These are phyloP conservation scores for Aspergillus nanangensis DNA, from an alignment of 495 filamentous ascomycete genomes.

Conservation along the genomic window DNA sequence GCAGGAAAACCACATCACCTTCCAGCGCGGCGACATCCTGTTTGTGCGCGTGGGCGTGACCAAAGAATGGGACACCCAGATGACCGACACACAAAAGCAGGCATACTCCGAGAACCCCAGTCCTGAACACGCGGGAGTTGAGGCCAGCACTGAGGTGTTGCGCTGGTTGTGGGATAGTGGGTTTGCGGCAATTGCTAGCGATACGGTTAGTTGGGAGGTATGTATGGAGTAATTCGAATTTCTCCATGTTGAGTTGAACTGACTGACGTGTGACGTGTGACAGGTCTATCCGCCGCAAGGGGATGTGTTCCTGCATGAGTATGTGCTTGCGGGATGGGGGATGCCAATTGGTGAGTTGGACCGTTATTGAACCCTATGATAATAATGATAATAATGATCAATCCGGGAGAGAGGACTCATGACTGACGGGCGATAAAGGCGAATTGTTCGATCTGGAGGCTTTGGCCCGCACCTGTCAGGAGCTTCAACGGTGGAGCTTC, in stretches of 20 bases:
- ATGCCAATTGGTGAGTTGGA: slow-evolving; percentile 45
- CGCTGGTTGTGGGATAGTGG: slow-evolving; percentile 44
- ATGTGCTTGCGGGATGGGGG: slow-evolving; percentile 51
- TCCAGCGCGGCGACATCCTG: slow-evolving; percentile 49
- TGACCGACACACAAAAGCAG: slow-evolving; percentile 31
- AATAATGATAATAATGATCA: too few species aligned
- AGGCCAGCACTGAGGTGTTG: slow-evolving; percentile 34
- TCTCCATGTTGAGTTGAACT: background rate
- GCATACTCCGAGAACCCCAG: slow-evolving; percentile 19
- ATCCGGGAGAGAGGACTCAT: background rate
- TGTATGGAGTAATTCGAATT: background rate
- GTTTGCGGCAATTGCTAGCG: slow-evolving; percentile 49
- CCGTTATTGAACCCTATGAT: too few species aligned
- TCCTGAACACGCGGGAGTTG: slow-evolving; percentile 38
- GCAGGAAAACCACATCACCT: slow-evolving; percentile 30
- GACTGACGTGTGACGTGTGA: slow-evolving; percentile 4
- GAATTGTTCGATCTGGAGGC: slow-evolving; percentile 55
- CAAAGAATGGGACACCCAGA: slow-evolving; percentile 33
- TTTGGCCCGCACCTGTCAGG: slow-evolving; percentile 37
- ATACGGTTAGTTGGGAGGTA: slow-evolving; percentile 44
- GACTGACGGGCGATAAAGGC: slow-evolving; percentile 8
- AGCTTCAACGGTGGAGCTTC: slow-evolving; percentile 46
- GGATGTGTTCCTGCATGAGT: slow-evolving; percentile 45
- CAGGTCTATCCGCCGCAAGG: slow-evolving; percentile 31
- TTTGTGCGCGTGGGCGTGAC: slow-evolving; percentile 47